phyloP scores from a whole-genome alignment of 768 basidiomycete genomes.

The Trametes gibbosa region DNA sequence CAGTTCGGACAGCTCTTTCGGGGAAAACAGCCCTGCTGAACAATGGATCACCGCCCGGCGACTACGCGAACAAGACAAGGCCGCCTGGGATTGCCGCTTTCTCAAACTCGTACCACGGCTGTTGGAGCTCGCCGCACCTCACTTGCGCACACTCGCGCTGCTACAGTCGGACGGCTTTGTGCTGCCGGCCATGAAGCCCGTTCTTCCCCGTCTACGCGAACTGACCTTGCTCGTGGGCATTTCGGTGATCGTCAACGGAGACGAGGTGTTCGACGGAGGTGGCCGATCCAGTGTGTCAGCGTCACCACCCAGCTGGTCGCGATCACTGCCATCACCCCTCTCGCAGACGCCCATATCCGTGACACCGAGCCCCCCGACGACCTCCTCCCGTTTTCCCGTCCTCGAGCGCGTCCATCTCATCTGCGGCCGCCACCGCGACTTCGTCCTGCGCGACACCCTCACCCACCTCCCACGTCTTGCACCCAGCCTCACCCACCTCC shows the following conservation, averaged over 20 bases:
- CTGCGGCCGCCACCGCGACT: conserved; percentile 18
- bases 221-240: conserved; percentile 16
- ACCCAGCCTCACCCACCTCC: conserved; percentile 16
- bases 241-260: conserved; percentile 5
- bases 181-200: conserved; percentile 1
- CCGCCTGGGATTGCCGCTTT: conserved; percentile 11
- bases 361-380: not conserved
- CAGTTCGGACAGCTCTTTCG: not conserved
- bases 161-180: conserved; percentile 13
- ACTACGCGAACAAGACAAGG: conserved; percentile 14
- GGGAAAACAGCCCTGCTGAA: not conserved
- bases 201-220: conserved; percentile 13
- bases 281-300: not conserved
- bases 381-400: conserved; percentile 9
- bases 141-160: conserved; percentile 14
- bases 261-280: not conserved
- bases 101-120: conserved; percentile 4
- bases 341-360: not conserved
- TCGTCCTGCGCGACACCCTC: conserved; percentile 11
- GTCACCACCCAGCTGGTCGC: not conserved
- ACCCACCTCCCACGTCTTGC: conserved; percentile 7
- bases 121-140: conserved; percentile 5
- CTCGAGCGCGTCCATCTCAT: conserved; percentile 15
- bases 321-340: not conserved
- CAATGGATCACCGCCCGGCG: conserved; percentile 8